phyloP scores from a whole-genome alignment of 768 basidiomycete species.

The Trichaptum fuscoviolaceum region DNA sequence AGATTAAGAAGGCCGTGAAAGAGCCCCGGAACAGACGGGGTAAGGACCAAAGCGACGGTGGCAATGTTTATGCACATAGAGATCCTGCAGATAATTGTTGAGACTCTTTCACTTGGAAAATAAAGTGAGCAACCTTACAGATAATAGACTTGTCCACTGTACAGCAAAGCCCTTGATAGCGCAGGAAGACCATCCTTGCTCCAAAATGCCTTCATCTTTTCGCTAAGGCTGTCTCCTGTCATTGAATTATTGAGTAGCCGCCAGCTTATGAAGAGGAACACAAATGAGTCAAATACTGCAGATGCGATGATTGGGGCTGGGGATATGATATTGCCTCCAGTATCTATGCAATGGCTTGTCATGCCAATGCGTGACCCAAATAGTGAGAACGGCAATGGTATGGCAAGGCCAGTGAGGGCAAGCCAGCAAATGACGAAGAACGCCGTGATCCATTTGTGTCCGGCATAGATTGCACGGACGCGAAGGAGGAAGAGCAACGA shows the following conservation, averaged over 20 bases:
- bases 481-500: constrained; percentile 34
- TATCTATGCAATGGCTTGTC: constrained; percentile 29
- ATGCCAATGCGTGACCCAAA: constrained; percentile 23
- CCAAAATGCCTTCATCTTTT: constrained; percentile 16
- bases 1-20: constrained; percentile 25
- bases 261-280: constrained; percentile 30
- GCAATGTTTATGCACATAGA: constrained; percentile 10
- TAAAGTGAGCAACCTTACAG: constrained; percentile 19
- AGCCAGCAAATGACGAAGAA: constrained; percentile 31
- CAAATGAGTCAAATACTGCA: constrained; percentile 26
- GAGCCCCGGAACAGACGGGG: constrained; percentile 12
- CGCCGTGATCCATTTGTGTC: constrained; percentile 16
- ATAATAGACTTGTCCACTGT: constrained; percentile 35
- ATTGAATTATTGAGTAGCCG: constrained; percentile 12
- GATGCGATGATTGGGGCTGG: constrained; percentile 24
- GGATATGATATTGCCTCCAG: constrained; percentile 17
- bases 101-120: neutral
- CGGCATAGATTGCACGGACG: constrained; percentile 28
- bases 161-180: constrained; percentile 28
- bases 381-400: constrained; percentile 22
- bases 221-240: neutral
- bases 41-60: constrained; percentile 9
- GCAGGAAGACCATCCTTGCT: constrained; percentile 23
- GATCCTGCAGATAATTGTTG: neutral
- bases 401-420: constrained; percentile 20